Evolutionary conservation across 2,329 filamentous ascomycete genomes (phyloP), one percentile per base, ranked within the genome.

Genomic region (Pezicula neosporulosa): DNA sequence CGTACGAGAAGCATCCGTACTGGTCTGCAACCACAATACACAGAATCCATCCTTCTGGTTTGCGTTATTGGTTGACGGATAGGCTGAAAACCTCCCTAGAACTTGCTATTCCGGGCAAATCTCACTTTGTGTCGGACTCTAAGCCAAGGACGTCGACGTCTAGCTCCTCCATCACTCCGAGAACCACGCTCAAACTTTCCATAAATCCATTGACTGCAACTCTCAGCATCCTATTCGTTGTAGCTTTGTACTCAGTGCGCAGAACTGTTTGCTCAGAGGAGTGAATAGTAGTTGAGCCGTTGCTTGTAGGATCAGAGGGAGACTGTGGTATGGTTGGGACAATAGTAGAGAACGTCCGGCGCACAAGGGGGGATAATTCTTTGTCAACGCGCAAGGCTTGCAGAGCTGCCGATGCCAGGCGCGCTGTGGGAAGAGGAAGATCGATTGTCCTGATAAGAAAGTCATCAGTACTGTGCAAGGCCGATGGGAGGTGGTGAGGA

Each of bases 171-270:
- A 97, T 96, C 15, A 96, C 88, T 49, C 91, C 89, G 39, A 97
- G 69, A 1, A 97, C 86, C 5, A 97, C 83, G 48, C 84, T 83
- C 50, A 97, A 69, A 60, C 87, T 95, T 63, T 97, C 93, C 78
- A 97, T 91, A 70, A 97, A 97, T 9, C 91, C 90, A 72, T 97
- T 97, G 51, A 97, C 92, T 3, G 93, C 89, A 2, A 99, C 94
- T 42, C 94, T 86, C 52, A 99, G 78, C 93, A 97, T 97, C 60
- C 94, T 86, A 67, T 97, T 96, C 18, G 94, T 97, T 0, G 90
- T 90, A 1, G 94, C 94, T 49, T 78, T 81, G 72, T 97, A 97
- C 54, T 87, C 80, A 9, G 89, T 87, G 54, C 80, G 77, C 45
- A 97, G 75, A 4, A 92, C 70, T 1, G 73, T 78, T 60, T 72